Evolutionary conservation across 2,329 filamentous ascomycete genomes (phyloP).

Genomic region (Lasiodiplodia theobromae): DNA sequence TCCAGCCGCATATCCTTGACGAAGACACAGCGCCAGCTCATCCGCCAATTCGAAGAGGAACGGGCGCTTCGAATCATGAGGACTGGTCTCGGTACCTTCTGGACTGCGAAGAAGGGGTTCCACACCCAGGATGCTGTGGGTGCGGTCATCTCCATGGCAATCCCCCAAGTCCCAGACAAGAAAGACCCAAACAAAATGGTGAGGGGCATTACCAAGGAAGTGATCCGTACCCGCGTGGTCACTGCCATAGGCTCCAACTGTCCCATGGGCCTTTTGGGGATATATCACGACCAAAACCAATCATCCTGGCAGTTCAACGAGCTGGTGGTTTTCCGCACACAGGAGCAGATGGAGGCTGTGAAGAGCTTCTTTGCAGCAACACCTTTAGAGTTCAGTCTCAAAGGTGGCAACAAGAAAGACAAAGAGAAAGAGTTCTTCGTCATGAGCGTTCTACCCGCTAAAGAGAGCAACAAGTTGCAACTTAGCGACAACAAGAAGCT

Average conservation of each 20-base stretch:
- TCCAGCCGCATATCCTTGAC: background rate
- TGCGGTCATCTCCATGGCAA: background rate
- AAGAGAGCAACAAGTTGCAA: background rate
- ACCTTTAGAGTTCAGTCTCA: background rate
- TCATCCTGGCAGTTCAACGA: background rate
- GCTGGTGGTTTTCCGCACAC: conserved; percentile 11
- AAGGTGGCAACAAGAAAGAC: background rate
- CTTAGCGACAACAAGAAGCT: conserved; percentile 7
- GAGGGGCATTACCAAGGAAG: conserved; percentile 1
- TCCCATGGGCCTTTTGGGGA: background rate
- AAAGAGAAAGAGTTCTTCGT: background rate
- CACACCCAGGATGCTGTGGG: background rate
- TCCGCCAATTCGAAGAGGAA: background rate
- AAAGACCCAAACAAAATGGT: background rate
- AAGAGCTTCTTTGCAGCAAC: background rate
- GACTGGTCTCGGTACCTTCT: background rate
- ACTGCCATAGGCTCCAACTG: background rate
- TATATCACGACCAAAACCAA: background rate
- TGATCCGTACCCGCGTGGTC: background rate
- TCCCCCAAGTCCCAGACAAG: conserved; percentile 13
- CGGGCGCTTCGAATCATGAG: conserved; percentile 6
- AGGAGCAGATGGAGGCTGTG: conserved; percentile 6
- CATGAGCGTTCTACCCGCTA: background rate
- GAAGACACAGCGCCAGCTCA: background rate
- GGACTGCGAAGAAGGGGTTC: conserved; percentile 9